Evolutionary conservation across 1,284 basidiomycete genomes (phyloP).

Genomic region (Ceratobasidium papillatum): DNA sequence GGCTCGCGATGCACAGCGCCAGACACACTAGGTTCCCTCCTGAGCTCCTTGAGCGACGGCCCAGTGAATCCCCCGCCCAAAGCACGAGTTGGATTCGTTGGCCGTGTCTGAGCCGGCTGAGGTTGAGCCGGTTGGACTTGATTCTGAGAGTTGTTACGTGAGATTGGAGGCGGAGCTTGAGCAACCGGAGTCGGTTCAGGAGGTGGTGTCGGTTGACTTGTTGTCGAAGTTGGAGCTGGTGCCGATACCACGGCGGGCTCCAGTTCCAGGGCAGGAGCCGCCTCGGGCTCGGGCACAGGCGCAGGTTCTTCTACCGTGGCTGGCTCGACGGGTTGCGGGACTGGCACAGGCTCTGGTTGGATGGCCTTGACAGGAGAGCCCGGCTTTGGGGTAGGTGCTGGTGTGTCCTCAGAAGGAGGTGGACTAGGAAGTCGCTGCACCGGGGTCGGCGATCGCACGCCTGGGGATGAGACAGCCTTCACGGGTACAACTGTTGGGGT

Average conservation of each 20-base stretch:
- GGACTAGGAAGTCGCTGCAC: conserved; percentile 33
- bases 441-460: background rate
- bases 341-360: background rate
- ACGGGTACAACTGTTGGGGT: background rate
- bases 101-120: conserved; percentile 9
- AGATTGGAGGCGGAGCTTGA: background rate
- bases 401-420: conserved; percentile 34
- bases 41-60: conserved; percentile 33
- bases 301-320: background rate
- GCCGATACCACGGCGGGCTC: background rate
- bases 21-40: conserved; percentile 36
- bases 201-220: conserved; percentile 15
- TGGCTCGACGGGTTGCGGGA: background rate
- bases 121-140: background rate
- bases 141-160: conserved; percentile 2
- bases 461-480: conserved; percentile 14
- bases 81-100: conserved; percentile 9
- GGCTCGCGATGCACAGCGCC: conserved; percentile 22
- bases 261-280: conserved; percentile 10
- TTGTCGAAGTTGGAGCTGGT: background rate
- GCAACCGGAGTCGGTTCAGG: conserved; percentile 4
- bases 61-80: conserved; percentile 19
- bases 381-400: conserved; percentile 1
- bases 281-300: background rate
- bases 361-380: conserved; percentile 11